These are phyloP conservation scores for Carex arenaria DNA, from an alignment of 202 grass and related monocot species.

Conservation along the genomic window DNA sequence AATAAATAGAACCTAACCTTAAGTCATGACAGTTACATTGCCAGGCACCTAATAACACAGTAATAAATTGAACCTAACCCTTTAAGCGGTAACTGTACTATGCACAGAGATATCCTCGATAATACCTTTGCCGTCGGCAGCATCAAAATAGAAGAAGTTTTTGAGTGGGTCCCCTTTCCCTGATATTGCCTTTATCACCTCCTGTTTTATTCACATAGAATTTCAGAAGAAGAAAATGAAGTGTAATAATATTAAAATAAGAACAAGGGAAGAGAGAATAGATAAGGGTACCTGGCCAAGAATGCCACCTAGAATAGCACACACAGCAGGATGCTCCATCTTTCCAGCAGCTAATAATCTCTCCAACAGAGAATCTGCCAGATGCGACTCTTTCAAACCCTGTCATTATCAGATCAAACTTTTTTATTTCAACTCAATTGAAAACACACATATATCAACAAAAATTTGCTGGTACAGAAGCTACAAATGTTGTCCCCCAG, in stretches of 20 bases:
- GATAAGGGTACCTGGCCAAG: conserved; percentile 76
- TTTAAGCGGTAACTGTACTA: not conserved
- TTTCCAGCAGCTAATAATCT: conserved; percentile 62
- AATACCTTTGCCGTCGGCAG: conserved; percentile 71
- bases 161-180: conserved; percentile 88
- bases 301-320: conserved; percentile 88
- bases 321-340: conserved; percentile 77
- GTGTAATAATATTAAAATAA: not conserved
- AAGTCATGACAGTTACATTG: not conserved
- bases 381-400: conserved; percentile 69
- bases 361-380: conserved; percentile 54
- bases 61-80: conserved; percentile 11
- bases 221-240: not conserved
- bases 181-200: conserved; percentile 96
- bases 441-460: conserved; percentile 20
- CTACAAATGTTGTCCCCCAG: not conserved
- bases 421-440: not conserved
- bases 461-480: not conserved
- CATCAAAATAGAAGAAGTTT: conserved; percentile 86
- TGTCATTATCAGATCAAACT: conserved; percentile 35
- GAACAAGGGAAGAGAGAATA: not conserved
- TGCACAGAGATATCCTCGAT: conserved; percentile 57
- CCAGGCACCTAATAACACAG: not conserved
- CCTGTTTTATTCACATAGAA: conserved; percentile 35
- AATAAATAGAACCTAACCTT: conserved; percentile 10